phyloP scores from a whole-genome alignment of 176 grass and related monocot species.

The Musa beccarii region DNA sequence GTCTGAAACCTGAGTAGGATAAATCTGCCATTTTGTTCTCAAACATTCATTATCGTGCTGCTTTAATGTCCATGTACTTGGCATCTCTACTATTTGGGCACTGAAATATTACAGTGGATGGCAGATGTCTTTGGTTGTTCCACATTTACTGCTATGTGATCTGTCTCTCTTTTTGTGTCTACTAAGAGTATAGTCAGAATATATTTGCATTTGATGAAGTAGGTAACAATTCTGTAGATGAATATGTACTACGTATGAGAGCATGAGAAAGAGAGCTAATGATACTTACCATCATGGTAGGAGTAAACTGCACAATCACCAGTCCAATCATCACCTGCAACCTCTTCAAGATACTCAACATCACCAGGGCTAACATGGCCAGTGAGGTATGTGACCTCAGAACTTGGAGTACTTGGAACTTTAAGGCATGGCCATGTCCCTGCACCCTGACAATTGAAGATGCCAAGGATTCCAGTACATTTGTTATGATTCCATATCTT shows the following conservation, averaged over 20 bases:
- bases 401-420: not conserved
- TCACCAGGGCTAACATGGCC: conserved; percentile 12
- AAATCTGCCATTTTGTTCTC: no score
- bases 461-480: conserved; percentile 18
- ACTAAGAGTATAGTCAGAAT: no score
- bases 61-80: not conserved
- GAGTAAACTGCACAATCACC: conserved; percentile 28
- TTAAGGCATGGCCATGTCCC: conserved; percentile 19
- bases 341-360: conserved; percentile 20
- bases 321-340: conserved; percentile 21
- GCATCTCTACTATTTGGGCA: no score
- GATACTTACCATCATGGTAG: conserved; percentile 7
- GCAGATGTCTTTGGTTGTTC: not conserved
- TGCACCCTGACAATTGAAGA: conserved; percentile 28
- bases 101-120: no score
- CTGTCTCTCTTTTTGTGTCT: no score
- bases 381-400: conserved; percentile 13
- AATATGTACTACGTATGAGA: not conserved
- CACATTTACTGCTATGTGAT: no score
- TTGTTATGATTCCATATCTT: conserved; percentile 29
- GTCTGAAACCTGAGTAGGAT: no score
- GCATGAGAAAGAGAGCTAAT: not conserved
- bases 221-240: no score
- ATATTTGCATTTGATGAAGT: not conserved
- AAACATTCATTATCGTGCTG: no score